phyloP scores from a whole-genome alignment of 352 stramenopile genomes.

The Pythium folliculosum region DNA sequence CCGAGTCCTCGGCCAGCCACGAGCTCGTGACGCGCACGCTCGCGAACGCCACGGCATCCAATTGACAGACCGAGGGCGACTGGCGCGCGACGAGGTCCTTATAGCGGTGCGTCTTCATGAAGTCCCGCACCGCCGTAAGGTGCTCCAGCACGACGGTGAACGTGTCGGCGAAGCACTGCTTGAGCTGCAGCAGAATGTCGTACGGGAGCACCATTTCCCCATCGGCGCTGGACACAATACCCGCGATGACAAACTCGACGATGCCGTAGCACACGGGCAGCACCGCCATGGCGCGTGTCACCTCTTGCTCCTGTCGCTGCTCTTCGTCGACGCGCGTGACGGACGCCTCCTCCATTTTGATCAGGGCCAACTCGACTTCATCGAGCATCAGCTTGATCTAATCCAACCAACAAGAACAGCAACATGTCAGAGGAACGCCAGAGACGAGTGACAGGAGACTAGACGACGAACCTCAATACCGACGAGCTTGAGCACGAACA shows the following conservation, averaged over 20 bases:
- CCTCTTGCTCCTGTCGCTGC: conserved; percentile 47
- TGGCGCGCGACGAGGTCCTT: conserved; percentile 42
- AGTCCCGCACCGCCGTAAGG: conserved; percentile 65
- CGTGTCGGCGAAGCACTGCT: conserved; percentile 63
- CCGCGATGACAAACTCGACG: conserved; percentile 69
- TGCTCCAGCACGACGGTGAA: conserved; percentile 77
- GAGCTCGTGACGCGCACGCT: conserved; percentile 76
- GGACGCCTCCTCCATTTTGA: conserved; percentile 66
- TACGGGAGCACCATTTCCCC: conserved; percentile 55
- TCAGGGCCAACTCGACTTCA: conserved; percentile 68
- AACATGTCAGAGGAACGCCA: not conserved
- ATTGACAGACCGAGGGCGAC: conserved; percentile 41
- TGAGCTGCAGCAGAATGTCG: conserved; percentile 74
- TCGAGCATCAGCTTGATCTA: conserved; percentile 88
- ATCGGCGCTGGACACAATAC: conserved; percentile 55
- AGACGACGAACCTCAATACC: conserved; percentile 59
- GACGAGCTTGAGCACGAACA: conserved; percentile 80
- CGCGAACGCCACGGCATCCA: conserved; percentile 77
- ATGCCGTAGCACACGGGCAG: conserved; percentile 80
- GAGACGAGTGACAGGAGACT: not conserved
- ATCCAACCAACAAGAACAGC: not conserved
- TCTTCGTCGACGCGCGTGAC: conserved; percentile 50
- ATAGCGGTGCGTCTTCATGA: conserved; percentile 73
- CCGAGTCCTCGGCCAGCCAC: conserved; percentile 85
- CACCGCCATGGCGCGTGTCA: conserved; percentile 55